phyloP scores from a whole-genome alignment of 805 yeast genomes.

The Cyberlindnera galapagoensis region DNA sequence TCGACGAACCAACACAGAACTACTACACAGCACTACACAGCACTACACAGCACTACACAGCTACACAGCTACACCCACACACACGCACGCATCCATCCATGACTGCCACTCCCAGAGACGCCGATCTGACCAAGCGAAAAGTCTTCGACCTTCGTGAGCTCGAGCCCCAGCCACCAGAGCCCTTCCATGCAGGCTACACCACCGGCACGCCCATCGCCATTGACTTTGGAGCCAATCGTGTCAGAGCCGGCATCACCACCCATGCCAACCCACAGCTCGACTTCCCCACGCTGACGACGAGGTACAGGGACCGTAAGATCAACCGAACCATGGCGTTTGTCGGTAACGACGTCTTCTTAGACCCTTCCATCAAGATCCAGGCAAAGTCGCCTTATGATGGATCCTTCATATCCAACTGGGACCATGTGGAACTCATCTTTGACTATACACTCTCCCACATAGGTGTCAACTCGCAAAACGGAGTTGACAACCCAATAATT shows the following conservation, averaged over 20 bases:
- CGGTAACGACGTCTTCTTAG: constrained; percentile 78
- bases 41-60: no score
- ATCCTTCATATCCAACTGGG: constrained; percentile 86
- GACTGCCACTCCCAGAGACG: constrained; percentile 16
- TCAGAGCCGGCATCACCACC: constrained; percentile 55
- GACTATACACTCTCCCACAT: constrained; percentile 81
- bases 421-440: constrained; percentile 69
- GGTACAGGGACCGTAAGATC: constrained; percentile 73
- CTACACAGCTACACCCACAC: background rate
- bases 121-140: constrained; percentile 13
- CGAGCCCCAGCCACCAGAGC: constrained; percentile 30
- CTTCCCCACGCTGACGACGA: constrained; percentile 64
- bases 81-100: no score
- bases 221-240: constrained; percentile 68
- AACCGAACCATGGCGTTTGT: constrained; percentile 57
- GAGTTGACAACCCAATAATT: constrained; percentile 72
- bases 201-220: constrained; percentile 72
- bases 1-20: no score
- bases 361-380: constrained; percentile 59
- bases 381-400: constrained; percentile 85
- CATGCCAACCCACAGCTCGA: constrained; percentile 44
- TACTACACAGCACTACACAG: no score
- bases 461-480: constrained; percentile 47
- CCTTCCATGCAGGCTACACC: constrained; percentile 42
- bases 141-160: constrained; percentile 20